These are phyloP conservation scores for Juglanconis sp. DNA, from an alignment of 2,329 filamentous ascomycete genomes.

Conservation along the genomic window DNA sequence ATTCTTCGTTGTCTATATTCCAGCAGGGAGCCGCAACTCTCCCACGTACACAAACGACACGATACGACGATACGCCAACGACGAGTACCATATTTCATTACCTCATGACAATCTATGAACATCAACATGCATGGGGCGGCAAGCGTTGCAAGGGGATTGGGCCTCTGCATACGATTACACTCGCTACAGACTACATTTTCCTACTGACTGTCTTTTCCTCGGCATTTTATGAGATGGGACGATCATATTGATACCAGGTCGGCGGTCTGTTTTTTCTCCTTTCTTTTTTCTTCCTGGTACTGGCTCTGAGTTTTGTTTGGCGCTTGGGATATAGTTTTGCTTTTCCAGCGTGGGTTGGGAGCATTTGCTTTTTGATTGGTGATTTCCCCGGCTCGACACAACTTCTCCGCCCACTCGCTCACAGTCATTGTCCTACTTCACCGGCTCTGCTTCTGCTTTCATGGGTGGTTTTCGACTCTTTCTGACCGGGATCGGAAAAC, in stretches of 20 bases:
- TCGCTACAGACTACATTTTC: not conserved
- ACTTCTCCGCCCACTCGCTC: not conserved
- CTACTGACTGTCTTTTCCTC: not conserved
- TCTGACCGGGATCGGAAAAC: not conserved
- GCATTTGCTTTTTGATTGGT: not conserved
- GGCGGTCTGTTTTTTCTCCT: constrained; percentile 11
- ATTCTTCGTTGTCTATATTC: not conserved
- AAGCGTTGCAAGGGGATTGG: not conserved
- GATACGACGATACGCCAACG: not conserved
- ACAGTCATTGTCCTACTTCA: not conserved
- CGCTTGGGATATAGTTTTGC: not conserved
- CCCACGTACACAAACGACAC: not conserved
- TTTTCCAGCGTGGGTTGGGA: constrained; percentile 1
- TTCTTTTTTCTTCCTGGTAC: not conserved
- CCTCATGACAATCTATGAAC: constrained; percentile 1
- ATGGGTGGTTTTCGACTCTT: not conserved
- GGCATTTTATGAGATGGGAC: not conserved
- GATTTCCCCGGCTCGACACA: not conserved
- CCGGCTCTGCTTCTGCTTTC: not conserved
- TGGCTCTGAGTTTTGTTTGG: not conserved
- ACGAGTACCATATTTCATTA: constrained; percentile 6
- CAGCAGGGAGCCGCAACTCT: not conserved
- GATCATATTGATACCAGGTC: constrained; percentile 18
- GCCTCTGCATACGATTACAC: constrained; percentile 4
- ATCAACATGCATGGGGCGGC: constrained; percentile 2